Percentiles rank a stretch among this genome's conserved stretches.
These are phyloP conservation scores for Euptelea pleiosperma DNA, from an alignment of 164 flowering plant genomes.

Conservation along the genomic window DNA sequence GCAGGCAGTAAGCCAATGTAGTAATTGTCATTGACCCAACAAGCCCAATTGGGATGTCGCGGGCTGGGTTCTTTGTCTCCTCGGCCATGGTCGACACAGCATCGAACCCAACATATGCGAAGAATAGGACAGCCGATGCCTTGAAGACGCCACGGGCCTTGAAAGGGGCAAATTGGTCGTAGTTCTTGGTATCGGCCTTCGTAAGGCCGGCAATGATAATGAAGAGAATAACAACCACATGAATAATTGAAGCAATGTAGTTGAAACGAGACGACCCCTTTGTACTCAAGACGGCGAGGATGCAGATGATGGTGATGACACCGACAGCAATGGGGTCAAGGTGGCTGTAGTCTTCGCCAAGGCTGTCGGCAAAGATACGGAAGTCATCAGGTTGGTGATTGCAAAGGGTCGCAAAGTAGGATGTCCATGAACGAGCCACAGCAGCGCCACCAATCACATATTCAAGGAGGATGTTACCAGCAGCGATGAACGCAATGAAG, in stretches of 20 bases:
- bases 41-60: conserved; percentile 50
- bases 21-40: conserved; percentile 40
- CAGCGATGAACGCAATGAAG: conserved; percentile 53
- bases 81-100: conserved; percentile 52
- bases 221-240: conserved; percentile 44
- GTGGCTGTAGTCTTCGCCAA: conserved; percentile 31
- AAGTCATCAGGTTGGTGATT: conserved; percentile 38
- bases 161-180: conserved; percentile 30
- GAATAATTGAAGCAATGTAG: conserved; percentile 40
- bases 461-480: conserved; percentile 64
- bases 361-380: conserved; percentile 29
- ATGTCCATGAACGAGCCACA: conserved; percentile 59
- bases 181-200: conserved; percentile 39
- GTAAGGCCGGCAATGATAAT: conserved; percentile 43
- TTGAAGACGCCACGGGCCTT: conserved; percentile 40
- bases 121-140: conserved; percentile 49
- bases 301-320: conserved; percentile 28
- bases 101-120: conserved; percentile 51
- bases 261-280: conserved; percentile 55
- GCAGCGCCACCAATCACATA: conserved; percentile 47
- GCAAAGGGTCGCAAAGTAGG: conserved; percentile 57
- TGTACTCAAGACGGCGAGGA: conserved; percentile 39
- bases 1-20: conserved; percentile 26
- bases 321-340: conserved; percentile 55
- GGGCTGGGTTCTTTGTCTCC: conserved; percentile 49